Evolutionary conservation across 1,284 basidiomycete genomes (phyloP), one percentile per base, ranked within the genome.

Genomic region (Hymenochaete sp.): DNA sequence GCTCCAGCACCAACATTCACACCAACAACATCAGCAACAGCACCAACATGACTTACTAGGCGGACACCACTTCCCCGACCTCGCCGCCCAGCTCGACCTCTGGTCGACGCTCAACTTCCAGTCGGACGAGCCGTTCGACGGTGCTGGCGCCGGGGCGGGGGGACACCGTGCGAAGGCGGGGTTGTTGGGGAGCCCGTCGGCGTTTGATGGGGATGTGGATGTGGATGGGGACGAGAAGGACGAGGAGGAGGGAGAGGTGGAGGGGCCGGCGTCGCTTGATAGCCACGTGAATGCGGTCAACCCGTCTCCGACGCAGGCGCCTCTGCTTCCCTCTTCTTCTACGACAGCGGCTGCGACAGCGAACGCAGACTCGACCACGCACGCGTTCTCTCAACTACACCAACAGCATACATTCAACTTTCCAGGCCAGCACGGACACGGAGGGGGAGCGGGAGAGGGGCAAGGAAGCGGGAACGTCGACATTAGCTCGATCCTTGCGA

Each of bases 91-190:
- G 59, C 79, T 90, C 48, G 84, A 86, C 61, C 68, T 88, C 41
- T 91, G 88, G 88, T 83, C 85, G 7, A 82, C 83, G 61, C 71
- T 90, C 51, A 66, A 77, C 11, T 91, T 91, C 62, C 77, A 86
- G 48, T 77, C 77, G 1, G 84, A 88, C 58, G 84, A 86, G 48
- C 73, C 79, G 18, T 55, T 67, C 44, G 8, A n/a, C 65, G 59
- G 28, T 36, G 50, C 42, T 41, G 47, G 37, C 7, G 56, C 56
- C 38, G 54, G 62, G 62, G 61, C 58, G 42, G 50, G 47, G 35
- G n/a, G 49, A 57, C 63, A 44, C n/a, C n/a, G n/a, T n/a, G 56
- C 58, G 26, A 49, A 48, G 1, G 59, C 60, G 28, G 55, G 56
- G 28, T 57, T 61, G 31, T 61, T 36, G 24, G 41, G 28, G 40